Base-by-base conservation (phyloP, 495 filamentous ascomycete genomes). In the Podospora sp. region DNA sequence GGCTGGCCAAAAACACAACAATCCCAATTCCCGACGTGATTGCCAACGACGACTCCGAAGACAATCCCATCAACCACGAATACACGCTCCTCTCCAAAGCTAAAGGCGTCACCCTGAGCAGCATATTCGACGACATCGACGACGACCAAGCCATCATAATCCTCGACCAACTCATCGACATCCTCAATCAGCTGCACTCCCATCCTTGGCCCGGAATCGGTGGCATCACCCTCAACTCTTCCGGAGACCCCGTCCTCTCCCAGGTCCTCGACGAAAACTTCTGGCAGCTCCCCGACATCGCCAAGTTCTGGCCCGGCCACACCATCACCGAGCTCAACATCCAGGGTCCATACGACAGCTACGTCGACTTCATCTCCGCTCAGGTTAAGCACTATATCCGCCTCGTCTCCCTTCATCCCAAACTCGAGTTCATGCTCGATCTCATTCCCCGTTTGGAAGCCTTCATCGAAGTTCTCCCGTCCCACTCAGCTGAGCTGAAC, bases 11-110 rank as follows among this genome's bases (percentile, higher is more conserved):
- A 25, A 70, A 76, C 46, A 77, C 76, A 8, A 65, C 53, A 8
- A 75, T 79, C 26, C 76, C 77, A 6, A 57, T 76, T 12, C 70
- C 77, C 2, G 60, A 29, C 11, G 62, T 79, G 1, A 57, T 81
- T 8, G 63, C 55, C 7, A 76, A 68, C 63, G 75, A 77, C 57
- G 69, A 66, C 20, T 70, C 71, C 0, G 46, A 46, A 11, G 56
- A 76, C 22, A 79, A 81, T 59, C 55, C 71, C 2, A 55, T 77
- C 29, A 71, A 67, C 12, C 67, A 76, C 62, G 78, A 79, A 62
- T 81, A 73, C 55, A 77, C 72, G 6, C 70, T 81, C 6, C 68
- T 78, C 9, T 40, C 65, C 20, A 69, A 66, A 14, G 69, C 63
- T 18, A 27, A 63, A 12, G 78, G 78, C 33, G 62, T 70, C 18